Conservation (phyloP, 305 asterid species). For the Petunia hybrid region DNA sequence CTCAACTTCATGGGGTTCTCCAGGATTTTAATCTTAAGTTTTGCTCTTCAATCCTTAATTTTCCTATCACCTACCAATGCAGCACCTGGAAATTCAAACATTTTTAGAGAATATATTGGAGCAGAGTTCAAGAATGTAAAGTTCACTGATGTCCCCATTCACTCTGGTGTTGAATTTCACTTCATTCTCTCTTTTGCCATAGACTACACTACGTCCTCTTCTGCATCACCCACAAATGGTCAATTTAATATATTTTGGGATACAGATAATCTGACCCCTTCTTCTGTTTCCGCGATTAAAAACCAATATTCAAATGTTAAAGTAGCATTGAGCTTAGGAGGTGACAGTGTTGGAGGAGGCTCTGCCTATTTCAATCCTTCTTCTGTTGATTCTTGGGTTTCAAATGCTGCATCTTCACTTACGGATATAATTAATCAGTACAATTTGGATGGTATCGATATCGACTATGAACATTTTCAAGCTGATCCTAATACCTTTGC, state of each 20-base stretch:
- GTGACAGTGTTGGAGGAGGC: constrained; percentile 49
- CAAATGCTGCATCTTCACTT: constrained; percentile 70
- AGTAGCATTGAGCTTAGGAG: constrained; percentile 73
- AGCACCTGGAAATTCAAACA: constrained; percentile 36
- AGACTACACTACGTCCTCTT: constrained; percentile 57
- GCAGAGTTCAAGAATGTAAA: constrained; percentile 68
- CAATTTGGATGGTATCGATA: constrained; percentile 67
- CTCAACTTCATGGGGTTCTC: background rate
- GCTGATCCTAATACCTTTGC: constrained; percentile 52
- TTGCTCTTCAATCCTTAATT: background rate
- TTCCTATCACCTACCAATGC: background rate
- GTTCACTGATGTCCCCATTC: constrained; percentile 67
- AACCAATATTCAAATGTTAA: constrained; percentile 57
- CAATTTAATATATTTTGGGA: constrained; percentile 77
- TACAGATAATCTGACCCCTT: constrained; percentile 59
- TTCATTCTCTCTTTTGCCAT: constrained; percentile 83
- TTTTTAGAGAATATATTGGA: constrained; percentile 80
- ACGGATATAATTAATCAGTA: constrained; percentile 54
- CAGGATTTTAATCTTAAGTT: background rate
- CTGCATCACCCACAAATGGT: constrained; percentile 66
- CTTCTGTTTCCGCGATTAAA: constrained; percentile 56
- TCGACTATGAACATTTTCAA: constrained; percentile 76
- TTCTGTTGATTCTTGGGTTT: constrained; percentile 58
- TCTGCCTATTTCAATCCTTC: constrained; percentile 59
- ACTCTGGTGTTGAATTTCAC: constrained; percentile 67